Conservation (phyloP, 2,329 filamentous ascomycete species). For the Alternaria arbusti region DNA sequence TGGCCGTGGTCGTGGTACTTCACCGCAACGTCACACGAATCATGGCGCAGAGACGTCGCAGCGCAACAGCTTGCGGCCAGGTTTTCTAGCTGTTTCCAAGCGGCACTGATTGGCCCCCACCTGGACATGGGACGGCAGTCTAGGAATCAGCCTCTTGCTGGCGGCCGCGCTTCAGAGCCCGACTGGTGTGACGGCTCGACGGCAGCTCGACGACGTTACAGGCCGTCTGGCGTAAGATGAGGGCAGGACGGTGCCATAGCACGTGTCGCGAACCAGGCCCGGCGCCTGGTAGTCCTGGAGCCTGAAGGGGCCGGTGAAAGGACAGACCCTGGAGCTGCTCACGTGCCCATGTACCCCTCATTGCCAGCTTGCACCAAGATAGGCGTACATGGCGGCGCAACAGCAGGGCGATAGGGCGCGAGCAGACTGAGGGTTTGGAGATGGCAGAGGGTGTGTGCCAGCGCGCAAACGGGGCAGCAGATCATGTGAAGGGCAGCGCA, state of each 20-base stretch:
- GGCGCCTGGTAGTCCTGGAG: not conserved
- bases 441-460: not conserved
- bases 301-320: not conserved
- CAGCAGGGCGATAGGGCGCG: not conserved
- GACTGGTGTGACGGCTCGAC: slow-evolving; percentile 36
- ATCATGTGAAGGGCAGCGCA: slow-evolving; percentile 23
- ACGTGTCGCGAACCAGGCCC: slow-evolving; percentile 8
- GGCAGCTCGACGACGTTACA: slow-evolving; percentile 9
- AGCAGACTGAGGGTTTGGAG: not conserved
- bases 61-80: slow-evolving; percentile 21
- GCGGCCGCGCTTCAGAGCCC: slow-evolving; percentile 29
- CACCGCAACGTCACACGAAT: slow-evolving; percentile 32
- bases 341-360: slow-evolving; percentile 24
- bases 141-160: slow-evolving; percentile 18
- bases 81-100: slow-evolving; percentile 45
- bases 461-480: slow-evolving; percentile 16
- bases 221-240: slow-evolving; percentile 2
- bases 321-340: slow-evolving; percentile 13
- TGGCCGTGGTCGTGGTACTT: not conserved
- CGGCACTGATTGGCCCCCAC: slow-evolving; percentile 37
- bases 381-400: not conserved
- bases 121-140: slow-evolving; percentile 10
- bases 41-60: slow-evolving; percentile 19
- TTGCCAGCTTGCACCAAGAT: slow-evolving; percentile 1
- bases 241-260: slow-evolving; percentile 1